Percentiles rank a stretch among this genome's conserved stretches.
Evolutionary conservation across 768 basidiomycete species (phyloP).

Genomic region (Gloeostereum incarnatum): DNA sequence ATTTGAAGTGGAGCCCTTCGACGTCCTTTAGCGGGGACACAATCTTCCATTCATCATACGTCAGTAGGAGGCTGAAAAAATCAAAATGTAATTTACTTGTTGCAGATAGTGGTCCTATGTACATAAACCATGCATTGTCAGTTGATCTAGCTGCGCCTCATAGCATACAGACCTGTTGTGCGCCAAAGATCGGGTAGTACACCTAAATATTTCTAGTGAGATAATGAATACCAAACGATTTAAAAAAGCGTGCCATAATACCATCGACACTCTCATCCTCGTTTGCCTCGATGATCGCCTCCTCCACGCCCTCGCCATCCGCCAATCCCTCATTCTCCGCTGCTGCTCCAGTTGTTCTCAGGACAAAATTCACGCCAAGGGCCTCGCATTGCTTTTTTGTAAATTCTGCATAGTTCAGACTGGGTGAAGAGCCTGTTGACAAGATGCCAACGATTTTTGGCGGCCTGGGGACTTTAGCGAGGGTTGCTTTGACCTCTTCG

Average conservation of each 20-base stretch:
- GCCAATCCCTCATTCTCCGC: constrained; percentile 35
- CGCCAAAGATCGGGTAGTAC: constrained; percentile 95
- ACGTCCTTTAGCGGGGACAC: constrained; percentile 97
- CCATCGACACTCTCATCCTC: constrained; percentile 80
- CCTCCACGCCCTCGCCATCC: constrained; percentile 88
- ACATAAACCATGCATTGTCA: constrained; percentile 4
- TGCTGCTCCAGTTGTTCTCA: constrained; percentile 64
- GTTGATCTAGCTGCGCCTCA: not conserved
- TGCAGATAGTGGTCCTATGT: constrained; percentile 91
- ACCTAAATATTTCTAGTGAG: constrained; percentile 39
- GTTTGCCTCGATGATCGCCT: constrained; percentile 94
- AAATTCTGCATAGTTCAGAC: constrained; percentile 81
- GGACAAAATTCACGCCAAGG: constrained; percentile 80
- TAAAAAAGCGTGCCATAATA: constrained; percentile 68
- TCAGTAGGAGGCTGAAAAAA: not conserved
- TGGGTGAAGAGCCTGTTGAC: constrained; percentile 73
- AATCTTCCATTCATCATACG: constrained; percentile 38
- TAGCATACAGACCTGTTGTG: constrained; percentile 55
- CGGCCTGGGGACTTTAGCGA: constrained; percentile 19
- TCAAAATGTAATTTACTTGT: constrained; percentile 41
- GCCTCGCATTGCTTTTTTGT: constrained; percentile 86
- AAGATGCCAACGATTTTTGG: constrained; percentile 90
- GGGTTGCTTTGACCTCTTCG: constrained; percentile 50
- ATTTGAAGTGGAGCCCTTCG: constrained; percentile 94
- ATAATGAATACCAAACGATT: not conserved